Evolutionary conservation across 768 basidiomycete species (phyloP).

Genomic region (Podaxis carcinomalis): DNA sequence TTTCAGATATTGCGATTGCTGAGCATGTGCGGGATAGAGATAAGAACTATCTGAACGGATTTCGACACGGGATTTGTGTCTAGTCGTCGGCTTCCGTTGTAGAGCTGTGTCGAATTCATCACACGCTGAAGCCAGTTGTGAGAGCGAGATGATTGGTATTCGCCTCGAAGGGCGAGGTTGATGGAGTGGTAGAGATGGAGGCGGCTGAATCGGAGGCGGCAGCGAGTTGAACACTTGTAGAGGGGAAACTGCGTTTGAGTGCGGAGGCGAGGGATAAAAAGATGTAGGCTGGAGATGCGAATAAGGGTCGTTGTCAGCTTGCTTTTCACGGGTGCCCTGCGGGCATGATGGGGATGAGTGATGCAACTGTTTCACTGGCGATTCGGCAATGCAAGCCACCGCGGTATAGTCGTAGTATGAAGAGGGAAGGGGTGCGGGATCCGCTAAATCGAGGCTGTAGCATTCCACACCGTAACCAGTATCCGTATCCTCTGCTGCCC

Average conservation of each 20-base stretch:
- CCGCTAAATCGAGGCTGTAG: not conserved
- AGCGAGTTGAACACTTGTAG: conserved; percentile 14
- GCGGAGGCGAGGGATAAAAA: conserved; percentile 8
- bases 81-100: conserved; percentile 7
- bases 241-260: conserved; percentile 18
- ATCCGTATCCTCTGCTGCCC: not conserved
- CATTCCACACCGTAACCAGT: not conserved
- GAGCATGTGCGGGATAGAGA: not conserved
- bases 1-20: not conserved
- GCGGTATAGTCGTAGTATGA: not conserved
- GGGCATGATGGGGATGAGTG: not conserved
- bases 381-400: not conserved
- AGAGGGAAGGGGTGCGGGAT: not conserved
- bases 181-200: conserved; percentile 32
- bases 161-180: conserved; percentile 42
- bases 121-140: conserved; percentile 35
- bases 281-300: not conserved
- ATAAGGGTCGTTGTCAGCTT: not conserved
- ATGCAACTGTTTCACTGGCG: not conserved
- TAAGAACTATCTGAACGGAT: not conserved
- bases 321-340: conserved; percentile 1
- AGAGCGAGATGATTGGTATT: conserved; percentile 41
- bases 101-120: conserved; percentile 19
- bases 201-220: conserved; percentile 17
- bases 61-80: not conserved